Percentiles rank a stretch among this genome's conserved stretches.
phyloP scores from a whole-genome alignment of 2,329 filamentous ascomycete species.

The Elsinoe arachidis region DNA sequence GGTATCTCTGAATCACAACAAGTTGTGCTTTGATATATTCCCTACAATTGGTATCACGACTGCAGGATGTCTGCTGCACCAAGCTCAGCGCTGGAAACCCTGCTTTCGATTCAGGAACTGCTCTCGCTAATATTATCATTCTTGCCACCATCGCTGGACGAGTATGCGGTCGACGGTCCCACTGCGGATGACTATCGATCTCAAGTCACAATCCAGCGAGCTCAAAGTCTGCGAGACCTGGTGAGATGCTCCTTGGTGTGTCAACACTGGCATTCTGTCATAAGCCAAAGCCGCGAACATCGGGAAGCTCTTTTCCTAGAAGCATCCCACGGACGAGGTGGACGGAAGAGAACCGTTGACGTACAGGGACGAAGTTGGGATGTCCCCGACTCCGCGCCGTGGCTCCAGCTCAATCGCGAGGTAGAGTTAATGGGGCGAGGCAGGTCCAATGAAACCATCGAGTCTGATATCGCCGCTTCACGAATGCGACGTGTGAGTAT shows the following conservation, averaged over 20 bases:
- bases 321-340: neutral
- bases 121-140: slow-evolving; percentile 5
- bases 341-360: neutral
- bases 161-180: neutral
- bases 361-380: neutral
- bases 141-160: neutral
- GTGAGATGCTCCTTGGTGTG: neutral
- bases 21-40: too few species aligned
- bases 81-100: too few species aligned
- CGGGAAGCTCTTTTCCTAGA: slow-evolving; percentile 6
- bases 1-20: too few species aligned
- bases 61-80: too few species aligned
- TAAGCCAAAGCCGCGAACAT: neutral
- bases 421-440: neutral
- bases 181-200: slow-evolving; percentile 3
- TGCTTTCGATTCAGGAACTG: neutral
- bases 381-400: slow-evolving; percentile 2
- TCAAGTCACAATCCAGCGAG: neutral
- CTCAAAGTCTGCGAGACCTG: neutral
- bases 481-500: too few species aligned
- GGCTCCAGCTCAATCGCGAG: slow-evolving; percentile 3
- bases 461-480: neutral
- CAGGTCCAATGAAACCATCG: neutral
- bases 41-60: too few species aligned
- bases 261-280: neutral